phyloP scores from a whole-genome alignment of 441 rosid species.

The Breynia disticha region DNA sequence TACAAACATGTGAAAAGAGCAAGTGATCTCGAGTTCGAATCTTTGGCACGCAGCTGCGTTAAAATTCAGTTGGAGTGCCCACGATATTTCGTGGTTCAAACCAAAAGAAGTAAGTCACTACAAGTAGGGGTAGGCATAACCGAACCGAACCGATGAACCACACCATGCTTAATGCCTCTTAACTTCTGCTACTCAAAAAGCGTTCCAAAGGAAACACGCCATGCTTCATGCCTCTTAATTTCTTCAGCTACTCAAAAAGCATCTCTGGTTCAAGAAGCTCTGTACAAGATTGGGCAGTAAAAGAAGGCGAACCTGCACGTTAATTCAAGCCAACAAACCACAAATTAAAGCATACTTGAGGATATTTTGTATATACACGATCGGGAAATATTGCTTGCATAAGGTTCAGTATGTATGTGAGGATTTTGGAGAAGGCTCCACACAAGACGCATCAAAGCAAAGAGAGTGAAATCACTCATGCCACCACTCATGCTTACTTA shows the following conservation, averaged over 20 bases:
- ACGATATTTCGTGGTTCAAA: no score
- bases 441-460: conserved; percentile 85
- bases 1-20: not conserved
- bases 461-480: conserved; percentile 62
- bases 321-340: conserved; percentile 8
- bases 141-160: no score
- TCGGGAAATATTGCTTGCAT: conserved; percentile 43
- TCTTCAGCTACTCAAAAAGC: conserved; percentile 74
- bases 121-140: no score
- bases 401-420: conserved; percentile 82
- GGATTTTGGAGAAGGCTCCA: conserved; percentile 78
- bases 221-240: conserved; percentile 85
- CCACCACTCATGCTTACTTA: no score
- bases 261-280: conserved; percentile 83
- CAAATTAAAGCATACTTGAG: no score
- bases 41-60: no score
- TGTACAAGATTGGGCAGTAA: conserved; percentile 65
- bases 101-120: no score
- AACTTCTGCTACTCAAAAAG: no score
- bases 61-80: no score
- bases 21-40: no score
- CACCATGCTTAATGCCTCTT: no score
- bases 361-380: not conserved
- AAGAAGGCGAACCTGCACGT: conserved; percentile 61
- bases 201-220: no score